Base-by-base conservation (phyloP, 1,284 basidiomycete species). In the Sanguinoderma infundibulare region DNA sequence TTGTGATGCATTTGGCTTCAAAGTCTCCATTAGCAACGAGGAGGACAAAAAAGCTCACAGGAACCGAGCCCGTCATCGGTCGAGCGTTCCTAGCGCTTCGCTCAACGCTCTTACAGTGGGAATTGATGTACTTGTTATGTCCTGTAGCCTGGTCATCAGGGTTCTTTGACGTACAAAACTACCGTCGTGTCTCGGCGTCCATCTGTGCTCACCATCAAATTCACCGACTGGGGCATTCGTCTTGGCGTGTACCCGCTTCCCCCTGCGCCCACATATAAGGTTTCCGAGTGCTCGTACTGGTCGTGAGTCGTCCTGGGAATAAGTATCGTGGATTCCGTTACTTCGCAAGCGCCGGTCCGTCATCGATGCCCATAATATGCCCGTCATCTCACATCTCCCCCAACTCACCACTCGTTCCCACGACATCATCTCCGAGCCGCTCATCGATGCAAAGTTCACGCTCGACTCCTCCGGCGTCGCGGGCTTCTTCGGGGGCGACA, bases 391-490 rank as follows among this genome's bases (percentile, higher is more conserved):
- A 12, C 57, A 54, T 42, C 52, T 59, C 52, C 20, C 54, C 36
- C 28, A 50, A 17, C 51, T 59, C 22, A 52, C 52, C 7, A 2
- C 30, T 0, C 57, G 57, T 5, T 57, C 56, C 26, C 40, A 15
- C 17, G 30, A 50, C 30, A 14, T 49, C 17, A 47, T 53, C 30
- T 12, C 61, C 22, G 24, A 56, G 14, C 26, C 57, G 2, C 65
- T 63, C 6, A 46, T 62, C 14, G 34, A 61, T 22, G 34, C 30
- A n/a, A 49, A 42, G 7, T 64, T 67, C 42, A 60, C 63, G 10
- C 61, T 67, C 56, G 63, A 64, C 54, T 64, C 65, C 12, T 64
- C 63, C 7, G 63, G 65, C 15, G 65, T 67, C 39, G 65, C 65
- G 1, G 65, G 65, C 39, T 67, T 67, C 61, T 64, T 67, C 51